A percentile compares a stretch with the other conserved stretches of the same genome.
Evolutionary conservation across 768 basidiomycete species (phyloP).

Genomic region (Pleurotus citrinopileatus): DNA sequence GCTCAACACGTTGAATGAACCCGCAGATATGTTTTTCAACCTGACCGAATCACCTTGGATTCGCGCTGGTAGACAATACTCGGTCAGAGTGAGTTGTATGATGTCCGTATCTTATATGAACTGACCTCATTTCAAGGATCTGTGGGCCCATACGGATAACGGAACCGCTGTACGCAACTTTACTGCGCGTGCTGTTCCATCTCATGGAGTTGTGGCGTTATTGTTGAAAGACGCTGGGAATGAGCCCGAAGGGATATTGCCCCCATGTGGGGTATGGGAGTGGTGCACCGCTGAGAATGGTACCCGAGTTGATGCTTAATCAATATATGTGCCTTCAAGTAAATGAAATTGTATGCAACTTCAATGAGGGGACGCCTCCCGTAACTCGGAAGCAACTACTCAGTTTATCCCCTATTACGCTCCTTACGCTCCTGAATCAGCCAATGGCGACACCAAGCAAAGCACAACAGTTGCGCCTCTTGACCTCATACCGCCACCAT

Average conservation of each 20-base stretch:
- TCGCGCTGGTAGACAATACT: slow-evolving; percentile 61
- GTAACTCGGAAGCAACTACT: too few species aligned
- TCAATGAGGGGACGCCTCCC: too few species aligned
- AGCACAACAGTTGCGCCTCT: too few species aligned
- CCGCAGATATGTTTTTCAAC: slow-evolving; percentile 57
- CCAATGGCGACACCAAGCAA: too few species aligned
- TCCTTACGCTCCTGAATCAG: too few species aligned
- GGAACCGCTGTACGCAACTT: slow-evolving; percentile 63
- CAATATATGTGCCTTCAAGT: background rate
- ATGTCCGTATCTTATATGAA: too few species aligned
- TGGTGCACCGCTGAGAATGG: slow-evolving; percentile 53
- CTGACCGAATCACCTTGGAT: slow-evolving; percentile 72
- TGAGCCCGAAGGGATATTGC: slow-evolving; percentile 46
- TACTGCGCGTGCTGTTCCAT: slow-evolving; percentile 48
- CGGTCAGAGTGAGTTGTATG: slow-evolving; percentile 61
- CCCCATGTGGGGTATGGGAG: slow-evolving; percentile 47
- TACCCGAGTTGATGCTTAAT: slow-evolving; percentile 25
- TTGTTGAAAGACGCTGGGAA: slow-evolving; percentile 39
- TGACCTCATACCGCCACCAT: too few species aligned
- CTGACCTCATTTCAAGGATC: too few species aligned
- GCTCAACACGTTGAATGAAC: slow-evolving; percentile 59
- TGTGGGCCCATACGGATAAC: slow-evolving; percentile 72
- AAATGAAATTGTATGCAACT: too few species aligned
- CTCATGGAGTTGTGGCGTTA: slow-evolving; percentile 69
- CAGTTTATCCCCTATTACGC: too few species aligned